These are phyloP conservation scores for Arthrinium phaeospermum DNA, from an alignment of 2,329 filamentous ascomycete genomes.

Conservation along the genomic window DNA sequence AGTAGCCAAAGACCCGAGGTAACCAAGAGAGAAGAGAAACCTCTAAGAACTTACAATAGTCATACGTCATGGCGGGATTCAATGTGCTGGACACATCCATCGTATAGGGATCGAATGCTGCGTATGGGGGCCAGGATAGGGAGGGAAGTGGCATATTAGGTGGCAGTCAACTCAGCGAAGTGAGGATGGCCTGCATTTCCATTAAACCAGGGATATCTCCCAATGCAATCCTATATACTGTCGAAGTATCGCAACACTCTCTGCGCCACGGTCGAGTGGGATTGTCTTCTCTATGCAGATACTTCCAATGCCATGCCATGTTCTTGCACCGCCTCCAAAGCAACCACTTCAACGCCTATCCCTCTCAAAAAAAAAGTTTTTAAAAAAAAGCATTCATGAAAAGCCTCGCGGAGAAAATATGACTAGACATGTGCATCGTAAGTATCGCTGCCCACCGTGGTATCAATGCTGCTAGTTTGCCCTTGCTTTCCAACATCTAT, in stretches of 20 bases:
- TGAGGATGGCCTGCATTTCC: constrained; percentile 19
- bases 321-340: constrained; percentile 3
- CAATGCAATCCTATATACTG: constrained; percentile 25
- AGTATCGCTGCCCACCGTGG: constrained; percentile 19
- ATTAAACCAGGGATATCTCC: constrained; percentile 22
- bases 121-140: not conserved
- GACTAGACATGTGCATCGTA: constrained; percentile 19
- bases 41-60: not conserved
- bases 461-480: constrained; percentile 26
- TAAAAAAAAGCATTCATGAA: constrained; percentile 18
- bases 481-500: not conserved
- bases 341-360: constrained; percentile 18
- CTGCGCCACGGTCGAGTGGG: constrained; percentile 11
- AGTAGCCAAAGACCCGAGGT: not conserved
- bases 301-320: constrained; percentile 14
- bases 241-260: constrained; percentile 11
- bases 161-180: constrained; percentile 4
- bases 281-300: constrained; percentile 21
- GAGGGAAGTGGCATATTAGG: constrained; percentile 6
- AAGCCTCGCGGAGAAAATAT: constrained; percentile 17
- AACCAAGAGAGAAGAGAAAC: not conserved
- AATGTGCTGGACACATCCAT: not conserved
- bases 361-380: not conserved
- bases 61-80: not conserved
- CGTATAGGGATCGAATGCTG: not conserved